Conservation (phyloP, 176 grass and related monocot species). For the Puya raimondii region DNA sequence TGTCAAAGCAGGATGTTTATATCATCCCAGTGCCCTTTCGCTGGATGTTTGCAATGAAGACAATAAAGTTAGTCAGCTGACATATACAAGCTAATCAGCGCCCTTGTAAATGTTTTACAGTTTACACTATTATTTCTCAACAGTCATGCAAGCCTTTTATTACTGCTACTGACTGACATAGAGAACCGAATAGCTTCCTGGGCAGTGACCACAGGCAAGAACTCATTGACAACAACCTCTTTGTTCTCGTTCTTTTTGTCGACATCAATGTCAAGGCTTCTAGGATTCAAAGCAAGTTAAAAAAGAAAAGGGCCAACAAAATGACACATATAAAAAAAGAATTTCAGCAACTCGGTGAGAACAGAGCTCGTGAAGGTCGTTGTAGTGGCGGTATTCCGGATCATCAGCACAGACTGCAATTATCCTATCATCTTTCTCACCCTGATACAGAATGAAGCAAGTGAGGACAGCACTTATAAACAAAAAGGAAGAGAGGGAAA, state of each 20-base stretch:
- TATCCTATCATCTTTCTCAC: conserved; percentile 51
- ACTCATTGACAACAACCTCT: conserved; percentile 17
- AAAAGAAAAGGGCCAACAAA: not conserved
- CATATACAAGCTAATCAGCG: no score
- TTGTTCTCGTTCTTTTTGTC: conserved; percentile 14
- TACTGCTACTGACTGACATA: conserved; percentile 25
- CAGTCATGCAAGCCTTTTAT: not conserved
- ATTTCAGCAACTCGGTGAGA: conserved; percentile 51
- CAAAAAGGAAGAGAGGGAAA: not conserved
- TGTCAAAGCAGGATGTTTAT: no score
- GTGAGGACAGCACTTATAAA: not conserved
- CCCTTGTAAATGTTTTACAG: no score
- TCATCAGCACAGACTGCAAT: conserved; percentile 52
- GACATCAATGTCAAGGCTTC: not conserved
- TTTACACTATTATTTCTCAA: no score
- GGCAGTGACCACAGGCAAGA: conserved; percentile 35
- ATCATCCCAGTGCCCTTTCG: no score
- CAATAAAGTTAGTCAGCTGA: no score
- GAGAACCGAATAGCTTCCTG: conserved; percentile 29
- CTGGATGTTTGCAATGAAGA: no score
- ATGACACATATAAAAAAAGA: conserved; percentile 1
- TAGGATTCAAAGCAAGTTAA: not conserved
- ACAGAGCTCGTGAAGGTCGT: conserved; percentile 41
- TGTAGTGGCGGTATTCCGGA: conserved; percentile 42
- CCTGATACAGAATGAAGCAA: conserved; percentile 8